Evolutionary conservation across 352 stramenopile genomes (phyloP), one percentile per base, ranked within the genome.

Genomic region (Globisporangium ultimum): DNA sequence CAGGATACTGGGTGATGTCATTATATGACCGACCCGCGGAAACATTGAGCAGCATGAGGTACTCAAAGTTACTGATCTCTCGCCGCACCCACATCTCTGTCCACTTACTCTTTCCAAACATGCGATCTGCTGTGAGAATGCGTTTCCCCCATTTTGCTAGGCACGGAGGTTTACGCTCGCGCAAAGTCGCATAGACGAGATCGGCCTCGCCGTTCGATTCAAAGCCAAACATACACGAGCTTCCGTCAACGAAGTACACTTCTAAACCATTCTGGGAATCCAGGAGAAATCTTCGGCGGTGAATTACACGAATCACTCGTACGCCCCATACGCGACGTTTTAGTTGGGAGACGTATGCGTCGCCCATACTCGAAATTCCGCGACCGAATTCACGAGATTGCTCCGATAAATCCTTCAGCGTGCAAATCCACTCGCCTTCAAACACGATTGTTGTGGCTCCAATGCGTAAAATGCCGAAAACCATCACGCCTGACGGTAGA

Each of bases 1-100:
- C 60, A 10, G 97, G 97, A 70, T 99, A 99, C 70, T 99, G 97
- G 47, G 91, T 98, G 12, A 98, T 89, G 62, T 99, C 97, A 68
- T 98, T 98, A 71, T 98, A 99, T 50, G 88, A 98, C 36, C 97
- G 76, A 10, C 97, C 97, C 11, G 96, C 97, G 21, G 97, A 85
- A 18, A 97, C 87, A 68, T 99, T 99, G 18, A 99, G 77, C 64
- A 96, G 82, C 70, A 98, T 97, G 1, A 99, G 66, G 66, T 99
- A 99, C 61, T 99, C 97, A 70, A 98, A 99, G 60, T 88, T 94
- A 57, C 76, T 88, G 60, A 94, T 92, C 55, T 94, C 84, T 41
- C 84, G 82, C n/a, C 85, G 74, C 54, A 88, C 67, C 85, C 85
- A 94, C 79, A 93, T 92, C 3, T 90, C 80, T 0, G 83, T 95